Evolutionary conservation across 805 yeast genomes (phyloP).

Genomic region (Debaryomyces prosopidis): DNA sequence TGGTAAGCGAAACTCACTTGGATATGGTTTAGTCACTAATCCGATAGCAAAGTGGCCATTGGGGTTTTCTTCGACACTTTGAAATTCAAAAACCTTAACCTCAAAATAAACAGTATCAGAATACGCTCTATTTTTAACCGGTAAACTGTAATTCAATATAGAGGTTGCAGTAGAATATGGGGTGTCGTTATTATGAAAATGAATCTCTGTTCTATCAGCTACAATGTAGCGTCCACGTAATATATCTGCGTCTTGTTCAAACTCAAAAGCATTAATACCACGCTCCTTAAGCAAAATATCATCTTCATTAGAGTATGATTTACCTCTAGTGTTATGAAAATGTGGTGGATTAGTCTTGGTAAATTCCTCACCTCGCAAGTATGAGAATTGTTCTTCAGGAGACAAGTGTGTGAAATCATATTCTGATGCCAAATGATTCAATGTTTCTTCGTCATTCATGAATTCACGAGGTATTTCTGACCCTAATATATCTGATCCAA

Average conservation of each 20-base stretch:
- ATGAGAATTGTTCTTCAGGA: constrained; percentile 42
- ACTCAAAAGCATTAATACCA: constrained; percentile 42
- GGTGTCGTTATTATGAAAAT: constrained; percentile 34
- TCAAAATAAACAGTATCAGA: constrained; percentile 64
- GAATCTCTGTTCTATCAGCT: constrained; percentile 39
- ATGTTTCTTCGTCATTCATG: constrained; percentile 40
- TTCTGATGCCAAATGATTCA: constrained; percentile 34
- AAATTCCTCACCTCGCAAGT: constrained; percentile 37
- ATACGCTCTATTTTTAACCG: constrained; percentile 30
- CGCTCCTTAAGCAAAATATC: constrained; percentile 32
- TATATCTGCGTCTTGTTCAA: constrained; percentile 34
- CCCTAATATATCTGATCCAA: constrained; percentile 14
- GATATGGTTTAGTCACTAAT: constrained; percentile 70
- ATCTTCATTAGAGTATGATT: constrained; percentile 29
- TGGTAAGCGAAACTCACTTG: constrained; percentile 66
- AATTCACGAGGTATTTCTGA: constrained; percentile 35
- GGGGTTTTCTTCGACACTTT: constrained; percentile 15
- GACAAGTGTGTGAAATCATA: constrained; percentile 35
- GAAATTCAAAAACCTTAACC: constrained; percentile 38
- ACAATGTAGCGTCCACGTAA: constrained; percentile 36
- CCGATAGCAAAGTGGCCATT: constrained; percentile 65
- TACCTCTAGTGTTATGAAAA: constrained; percentile 31
- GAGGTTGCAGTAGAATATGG: constrained; percentile 43
- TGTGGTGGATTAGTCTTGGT: constrained; percentile 30
- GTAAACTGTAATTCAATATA: constrained; percentile 39